These are phyloP conservation scores for Nelumbo lutea DNA, from an alignment of 164 flowering plant genomes.

Conservation along the genomic window DNA sequence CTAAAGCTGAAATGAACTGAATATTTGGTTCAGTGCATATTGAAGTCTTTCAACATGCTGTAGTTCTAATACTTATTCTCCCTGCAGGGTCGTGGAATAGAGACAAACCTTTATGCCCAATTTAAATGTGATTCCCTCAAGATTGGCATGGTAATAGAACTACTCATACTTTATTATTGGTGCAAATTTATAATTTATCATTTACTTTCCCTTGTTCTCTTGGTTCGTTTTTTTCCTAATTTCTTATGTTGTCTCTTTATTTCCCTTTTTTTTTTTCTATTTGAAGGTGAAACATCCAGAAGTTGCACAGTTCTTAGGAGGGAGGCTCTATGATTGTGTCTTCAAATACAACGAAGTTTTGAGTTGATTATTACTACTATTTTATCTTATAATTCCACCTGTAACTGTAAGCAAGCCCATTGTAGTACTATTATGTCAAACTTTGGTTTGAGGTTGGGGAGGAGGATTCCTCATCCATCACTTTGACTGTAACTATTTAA, in stretches of 20 bases:
- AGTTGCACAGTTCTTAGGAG: constrained; percentile 98
- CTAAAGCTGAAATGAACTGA: neutral
- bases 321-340: constrained; percentile 94
- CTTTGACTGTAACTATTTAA: no score
- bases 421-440: neutral
- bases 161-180: no score
- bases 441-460: no score
- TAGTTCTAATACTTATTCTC: neutral
- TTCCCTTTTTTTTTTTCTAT: neutral
- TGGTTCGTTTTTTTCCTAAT: neutral
- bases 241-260: neutral
- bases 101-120: constrained; percentile 93
- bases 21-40: neutral
- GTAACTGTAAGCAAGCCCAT: neutral
- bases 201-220: neutral
- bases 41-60: neutral
- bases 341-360: constrained; percentile 77
- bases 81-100: constrained; percentile 95
- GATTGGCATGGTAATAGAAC: constrained; percentile 79
- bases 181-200: no score
- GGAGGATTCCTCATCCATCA: no score
- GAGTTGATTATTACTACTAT: constrained; percentile 15
- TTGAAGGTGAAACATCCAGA: constrained; percentile 93
- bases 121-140: constrained; percentile 93
- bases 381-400: constrained; percentile 10